Percentiles rank a stretch among this genome's conserved stretches.
These are phyloP conservation scores for Teratosphaeria epicoccoides DNA, from an alignment of 2,329 filamentous ascomycete species.

Conservation along the genomic window DNA sequence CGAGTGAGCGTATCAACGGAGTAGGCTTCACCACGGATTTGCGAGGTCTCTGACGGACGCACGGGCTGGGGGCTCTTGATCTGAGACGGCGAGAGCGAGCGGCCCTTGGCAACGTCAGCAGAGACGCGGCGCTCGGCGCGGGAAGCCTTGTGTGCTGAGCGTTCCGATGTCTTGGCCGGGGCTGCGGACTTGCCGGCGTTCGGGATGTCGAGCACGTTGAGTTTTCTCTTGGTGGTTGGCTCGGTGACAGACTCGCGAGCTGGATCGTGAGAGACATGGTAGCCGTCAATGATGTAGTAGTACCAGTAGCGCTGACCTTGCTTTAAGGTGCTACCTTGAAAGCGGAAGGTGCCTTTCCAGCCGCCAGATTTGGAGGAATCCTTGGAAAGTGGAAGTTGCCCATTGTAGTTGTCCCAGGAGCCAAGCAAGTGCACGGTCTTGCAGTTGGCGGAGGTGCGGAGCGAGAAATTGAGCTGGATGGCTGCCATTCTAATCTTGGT, in stretches of 20 bases:
- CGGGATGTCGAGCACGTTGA: conserved; percentile 95
- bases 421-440: conserved; percentile 96
- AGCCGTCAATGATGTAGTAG: conserved; percentile 99
- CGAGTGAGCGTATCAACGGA: conserved; percentile 65
- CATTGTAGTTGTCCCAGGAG: conserved; percentile 95
- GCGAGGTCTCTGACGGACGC: conserved; percentile 74
- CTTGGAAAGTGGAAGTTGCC: conserved; percentile 88
- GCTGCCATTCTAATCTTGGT: conserved; percentile 55
- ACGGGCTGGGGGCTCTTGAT: conserved; percentile 86
- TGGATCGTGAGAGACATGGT: conserved; percentile 95
- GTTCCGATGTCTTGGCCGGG: conserved; percentile 20
- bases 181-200: conserved; percentile 37
- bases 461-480: conserved; percentile 88
- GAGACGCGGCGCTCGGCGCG: conserved; percentile 40
- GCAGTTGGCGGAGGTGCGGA: conserved; percentile 90
- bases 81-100: conserved; percentile 75
- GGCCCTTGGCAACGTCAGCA: conserved; percentile 72
- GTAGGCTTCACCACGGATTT: conserved; percentile 77
- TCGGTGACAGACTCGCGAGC: conserved; percentile 80
- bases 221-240: conserved; percentile 89
- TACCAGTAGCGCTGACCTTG: conserved; percentile 96
- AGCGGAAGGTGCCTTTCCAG: conserved; percentile 95
- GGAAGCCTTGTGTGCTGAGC: conserved; percentile 22
- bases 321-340: conserved; percentile 77
- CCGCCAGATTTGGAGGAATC: conserved; percentile 73